Conservation (phyloP, 306 rosid species). For the Quillaja saponaria region DNA sequence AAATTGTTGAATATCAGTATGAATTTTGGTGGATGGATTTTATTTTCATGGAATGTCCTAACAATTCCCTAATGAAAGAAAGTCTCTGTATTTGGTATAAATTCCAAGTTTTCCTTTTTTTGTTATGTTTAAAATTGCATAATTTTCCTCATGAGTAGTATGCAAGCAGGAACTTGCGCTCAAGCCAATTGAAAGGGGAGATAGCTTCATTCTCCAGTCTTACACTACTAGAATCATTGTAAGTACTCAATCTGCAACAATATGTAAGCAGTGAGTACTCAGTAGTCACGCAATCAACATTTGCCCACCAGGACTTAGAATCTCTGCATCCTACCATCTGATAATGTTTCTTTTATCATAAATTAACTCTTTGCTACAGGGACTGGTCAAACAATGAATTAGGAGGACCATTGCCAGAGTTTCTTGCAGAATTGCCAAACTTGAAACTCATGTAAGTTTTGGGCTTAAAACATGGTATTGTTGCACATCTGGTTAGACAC, state of each 20-base stretch:
- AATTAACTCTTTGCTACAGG: conserved; percentile 5
- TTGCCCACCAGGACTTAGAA: background rate
- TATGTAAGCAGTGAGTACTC: no score
- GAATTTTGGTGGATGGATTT: background rate
- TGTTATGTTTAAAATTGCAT: no score
- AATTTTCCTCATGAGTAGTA: no score
- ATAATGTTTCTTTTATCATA: no score
- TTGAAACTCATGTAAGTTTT: conserved; percentile 35
- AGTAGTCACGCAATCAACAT: no score
- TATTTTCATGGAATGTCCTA: background rate
- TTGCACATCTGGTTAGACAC: background rate
- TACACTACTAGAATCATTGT: conserved; percentile 2
- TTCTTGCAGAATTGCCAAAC: conserved; percentile 24
- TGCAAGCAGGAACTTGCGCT: conserved; percentile 10
- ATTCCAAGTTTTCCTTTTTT: no score
- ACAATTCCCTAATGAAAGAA: no score
- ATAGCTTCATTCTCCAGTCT: conserved; percentile 8
- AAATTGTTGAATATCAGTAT: no score
- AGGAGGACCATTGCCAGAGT: conserved; percentile 35
- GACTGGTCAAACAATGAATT: conserved; percentile 44
- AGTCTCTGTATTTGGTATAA: no score
- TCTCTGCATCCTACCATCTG: no score
- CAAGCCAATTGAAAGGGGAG: background rate
- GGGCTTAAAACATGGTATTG: background rate
- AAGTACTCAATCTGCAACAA: no score